These are phyloP conservation scores for Hymenoscyphus scutula DNA, from an alignment of 2,329 filamentous ascomycete genomes.

Conservation along the genomic window DNA sequence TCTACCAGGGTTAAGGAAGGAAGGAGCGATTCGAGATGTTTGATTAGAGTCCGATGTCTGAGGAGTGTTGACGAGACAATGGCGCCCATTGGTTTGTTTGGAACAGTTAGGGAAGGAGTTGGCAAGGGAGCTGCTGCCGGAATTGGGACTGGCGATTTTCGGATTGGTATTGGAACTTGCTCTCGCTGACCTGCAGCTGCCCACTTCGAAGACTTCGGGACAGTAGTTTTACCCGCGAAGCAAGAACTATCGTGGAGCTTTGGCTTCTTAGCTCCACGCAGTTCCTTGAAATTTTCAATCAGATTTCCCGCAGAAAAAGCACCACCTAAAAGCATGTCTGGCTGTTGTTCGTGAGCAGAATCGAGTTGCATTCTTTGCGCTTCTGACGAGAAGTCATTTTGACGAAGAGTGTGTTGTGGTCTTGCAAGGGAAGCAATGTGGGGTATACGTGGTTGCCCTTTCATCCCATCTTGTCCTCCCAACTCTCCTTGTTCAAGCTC, in stretches of 20 bases:
- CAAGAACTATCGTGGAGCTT: conserved; percentile 32
- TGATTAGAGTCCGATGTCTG: conserved; percentile 46
- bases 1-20: conserved; percentile 55
- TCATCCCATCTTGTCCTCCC: background rate
- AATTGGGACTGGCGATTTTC: conserved; percentile 18
- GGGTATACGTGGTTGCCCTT: background rate
- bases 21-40: conserved; percentile 49
- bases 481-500: conserved; percentile 18
- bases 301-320: conserved; percentile 42
- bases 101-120: conserved; percentile 15
- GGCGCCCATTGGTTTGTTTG: conserved; percentile 39
- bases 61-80: conserved; percentile 52
- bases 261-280: conserved; percentile 40
- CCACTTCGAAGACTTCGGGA: background rate
- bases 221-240: conserved; percentile 19
- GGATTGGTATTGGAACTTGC: conserved; percentile 12
- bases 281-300: conserved; percentile 50
- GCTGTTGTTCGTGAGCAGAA: conserved; percentile 14
- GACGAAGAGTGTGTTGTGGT: conserved; percentile 4
- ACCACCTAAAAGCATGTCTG: conserved; percentile 23
- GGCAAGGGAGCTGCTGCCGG: conserved; percentile 19
- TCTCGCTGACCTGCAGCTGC: background rate
- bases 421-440: background rate
- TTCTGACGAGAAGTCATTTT: conserved; percentile 7
- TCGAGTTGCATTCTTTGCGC: conserved; percentile 28